These are phyloP conservation scores for Lagenaria siceraria DNA, from an alignment of 306 rosid genomes.

Conservation along the genomic window DNA sequence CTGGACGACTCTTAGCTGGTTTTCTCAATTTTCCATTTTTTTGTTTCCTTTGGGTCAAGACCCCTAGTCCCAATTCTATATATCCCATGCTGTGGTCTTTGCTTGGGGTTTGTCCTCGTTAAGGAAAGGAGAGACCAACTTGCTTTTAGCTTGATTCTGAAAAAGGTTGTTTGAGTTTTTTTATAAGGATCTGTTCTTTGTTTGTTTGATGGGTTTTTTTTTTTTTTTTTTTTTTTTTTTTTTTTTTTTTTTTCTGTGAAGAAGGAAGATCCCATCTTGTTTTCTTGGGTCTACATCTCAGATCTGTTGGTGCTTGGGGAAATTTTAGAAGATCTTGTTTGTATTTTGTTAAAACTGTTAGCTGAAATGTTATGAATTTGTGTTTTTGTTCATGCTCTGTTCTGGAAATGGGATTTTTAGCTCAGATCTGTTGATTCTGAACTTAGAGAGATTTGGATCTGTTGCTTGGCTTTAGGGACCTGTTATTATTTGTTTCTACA, in stretches of 20 bases:
- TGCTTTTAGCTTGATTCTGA: not conserved
- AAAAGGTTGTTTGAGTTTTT: not conserved
- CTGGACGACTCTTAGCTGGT: not conserved
- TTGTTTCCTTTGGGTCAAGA: not conserved
- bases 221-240: no score
- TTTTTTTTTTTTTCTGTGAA: no score
- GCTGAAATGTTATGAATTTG: not conserved
- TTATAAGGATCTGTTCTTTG: not conserved
- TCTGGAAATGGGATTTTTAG: not conserved
- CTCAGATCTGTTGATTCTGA: not conserved
- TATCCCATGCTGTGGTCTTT: not conserved
- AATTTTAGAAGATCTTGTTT: not conserved
- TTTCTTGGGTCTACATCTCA: not conserved
- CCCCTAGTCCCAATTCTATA: not conserved
- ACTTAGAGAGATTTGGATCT: not conserved
- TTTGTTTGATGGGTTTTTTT: not conserved
- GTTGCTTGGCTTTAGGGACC: not conserved
- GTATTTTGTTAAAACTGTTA: not conserved
- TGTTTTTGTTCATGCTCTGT: not conserved
- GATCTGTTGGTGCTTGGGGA: not conserved
- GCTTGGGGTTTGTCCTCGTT: conserved; percentile 3
- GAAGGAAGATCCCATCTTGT: not conserved
- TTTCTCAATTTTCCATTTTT: not conserved
- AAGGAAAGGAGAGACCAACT: not conserved
- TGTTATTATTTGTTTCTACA: not conserved